Percentiles rank a stretch among this genome's conserved stretches.
These are phyloP conservation scores for Saturnispora diversa DNA, from an alignment of 805 yeast species.

Conservation along the genomic window DNA sequence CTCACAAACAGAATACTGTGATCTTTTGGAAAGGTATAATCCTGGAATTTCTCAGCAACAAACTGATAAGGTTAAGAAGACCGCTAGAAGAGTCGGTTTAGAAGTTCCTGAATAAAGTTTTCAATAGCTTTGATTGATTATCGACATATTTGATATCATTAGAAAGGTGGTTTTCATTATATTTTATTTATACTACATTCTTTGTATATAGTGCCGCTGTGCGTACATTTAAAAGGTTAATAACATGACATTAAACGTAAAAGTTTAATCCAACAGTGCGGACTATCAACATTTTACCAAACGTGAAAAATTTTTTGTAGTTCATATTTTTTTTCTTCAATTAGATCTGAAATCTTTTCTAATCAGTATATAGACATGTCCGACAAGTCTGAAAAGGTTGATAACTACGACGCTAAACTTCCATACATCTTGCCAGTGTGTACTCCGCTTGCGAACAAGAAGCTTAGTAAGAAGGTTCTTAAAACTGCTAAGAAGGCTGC, in stretches of 20 bases:
- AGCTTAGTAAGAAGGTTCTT: constrained; percentile 87
- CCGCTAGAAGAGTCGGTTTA: constrained; percentile 88
- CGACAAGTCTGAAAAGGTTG: constrained; percentile 14
- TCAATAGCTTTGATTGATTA: not conserved
- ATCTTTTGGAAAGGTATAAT: constrained; percentile 75
- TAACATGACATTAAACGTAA: not conserved
- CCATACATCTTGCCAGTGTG: constrained; percentile 91
- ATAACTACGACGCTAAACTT: constrained; percentile 82
- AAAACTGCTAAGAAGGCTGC: constrained; percentile 97
- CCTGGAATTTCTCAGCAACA: constrained; percentile 75
- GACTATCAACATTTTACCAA: not conserved
- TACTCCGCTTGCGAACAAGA: constrained; percentile 90
- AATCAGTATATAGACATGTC: too few relatives aligned
- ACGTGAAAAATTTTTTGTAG: not conserved
- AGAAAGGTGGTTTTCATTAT: not conserved
- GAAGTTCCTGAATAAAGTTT: constrained; percentile 44
- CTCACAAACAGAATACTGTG: constrained; percentile 71
- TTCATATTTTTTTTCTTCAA: too few relatives aligned
- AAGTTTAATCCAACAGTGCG: not conserved
- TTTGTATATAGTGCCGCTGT: constrained; percentile 1
- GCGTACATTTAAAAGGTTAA: not conserved
- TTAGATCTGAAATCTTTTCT: too few relatives aligned
- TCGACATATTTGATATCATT: constrained; percentile 4
- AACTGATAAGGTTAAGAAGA: constrained; percentile 64
- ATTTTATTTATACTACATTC: not conserved